Evolutionary conservation across 2,329 filamentous ascomycete genomes (phyloP).

Genomic region (Cladophialophora chaetospira): DNA sequence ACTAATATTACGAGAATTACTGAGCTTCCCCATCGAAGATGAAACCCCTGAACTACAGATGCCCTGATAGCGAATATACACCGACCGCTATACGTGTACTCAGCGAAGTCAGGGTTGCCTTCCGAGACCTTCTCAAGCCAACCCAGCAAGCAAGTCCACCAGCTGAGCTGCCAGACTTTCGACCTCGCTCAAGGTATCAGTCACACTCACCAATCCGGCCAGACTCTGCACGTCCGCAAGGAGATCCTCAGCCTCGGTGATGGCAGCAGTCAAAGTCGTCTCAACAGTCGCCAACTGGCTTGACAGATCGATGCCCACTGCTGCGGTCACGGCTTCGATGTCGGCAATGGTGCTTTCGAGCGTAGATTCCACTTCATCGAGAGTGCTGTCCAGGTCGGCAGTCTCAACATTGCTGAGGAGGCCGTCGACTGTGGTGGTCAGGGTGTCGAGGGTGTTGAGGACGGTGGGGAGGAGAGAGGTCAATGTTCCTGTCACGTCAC

Average conservation of each 20-base stretch:
- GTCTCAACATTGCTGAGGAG: constrained; percentile 6
- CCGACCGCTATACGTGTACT: no score
- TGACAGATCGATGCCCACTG: constrained; percentile 5
- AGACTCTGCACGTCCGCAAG: constrained; percentile 5
- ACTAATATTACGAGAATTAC: no score
- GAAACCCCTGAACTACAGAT: no score
- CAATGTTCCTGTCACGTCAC: constrained; percentile 11
- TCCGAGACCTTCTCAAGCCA: no score
- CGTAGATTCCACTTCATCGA: constrained; percentile 5
- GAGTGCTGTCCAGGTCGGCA: constrained; percentile 9
- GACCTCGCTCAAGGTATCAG: neutral
- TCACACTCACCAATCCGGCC: neutral
- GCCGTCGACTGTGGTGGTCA: constrained; percentile 7
- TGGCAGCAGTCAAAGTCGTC: constrained; percentile 1
- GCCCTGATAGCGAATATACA: no score
- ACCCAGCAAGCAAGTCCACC: constrained; percentile 5
- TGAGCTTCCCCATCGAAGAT: no score
- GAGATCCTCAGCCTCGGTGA: constrained; percentile 13
- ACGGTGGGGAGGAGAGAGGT: constrained; percentile 15
- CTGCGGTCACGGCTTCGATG: constrained; percentile 1
- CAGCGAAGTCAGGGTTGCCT: no score
- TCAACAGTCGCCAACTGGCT: neutral
- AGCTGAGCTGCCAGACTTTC: constrained; percentile 7
- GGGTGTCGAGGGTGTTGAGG: constrained; percentile 10
- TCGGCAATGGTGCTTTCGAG: constrained; percentile 8